Conservation (phyloP, 2,329 filamentous ascomycete genomes). For the Pseudogymnoascus sp. region DNA sequence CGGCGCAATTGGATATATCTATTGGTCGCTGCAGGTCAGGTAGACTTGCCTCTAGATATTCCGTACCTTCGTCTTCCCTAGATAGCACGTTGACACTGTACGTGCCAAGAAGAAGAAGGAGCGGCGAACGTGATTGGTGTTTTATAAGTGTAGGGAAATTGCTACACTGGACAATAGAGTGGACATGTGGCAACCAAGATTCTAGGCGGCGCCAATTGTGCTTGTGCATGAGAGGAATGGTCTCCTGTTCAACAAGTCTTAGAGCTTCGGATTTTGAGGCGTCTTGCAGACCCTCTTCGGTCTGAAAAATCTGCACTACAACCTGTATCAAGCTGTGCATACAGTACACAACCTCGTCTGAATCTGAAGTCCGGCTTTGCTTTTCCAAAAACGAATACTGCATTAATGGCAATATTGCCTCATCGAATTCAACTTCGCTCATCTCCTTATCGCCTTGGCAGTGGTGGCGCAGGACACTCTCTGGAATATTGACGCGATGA, state of each 20-base stretch:
- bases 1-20: not conserved
- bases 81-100: not conserved
- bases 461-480: not conserved
- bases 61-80: not conserved
- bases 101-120: not conserved
- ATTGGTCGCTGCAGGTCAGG: not conserved
- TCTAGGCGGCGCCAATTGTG: not conserved
- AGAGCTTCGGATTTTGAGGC: not conserved
- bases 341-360: not conserved
- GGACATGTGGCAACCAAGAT: not conserved
- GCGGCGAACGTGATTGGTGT: not conserved
- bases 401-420: not conserved
- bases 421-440: not conserved
- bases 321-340: not conserved
- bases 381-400: not conserved
- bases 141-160: not conserved
- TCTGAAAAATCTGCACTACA: not conserved
- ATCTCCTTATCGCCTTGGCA: not conserved
- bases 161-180: not conserved
- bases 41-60: not conserved
- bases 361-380: not conserved
- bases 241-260: not conserved
- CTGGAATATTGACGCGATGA: not conserved
- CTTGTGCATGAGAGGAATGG: not conserved
- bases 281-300: not conserved